These are phyloP conservation scores for Lipomyces oligophaga DNA, from an alignment of 805 yeast genomes.

Conservation along the genomic window DNA sequence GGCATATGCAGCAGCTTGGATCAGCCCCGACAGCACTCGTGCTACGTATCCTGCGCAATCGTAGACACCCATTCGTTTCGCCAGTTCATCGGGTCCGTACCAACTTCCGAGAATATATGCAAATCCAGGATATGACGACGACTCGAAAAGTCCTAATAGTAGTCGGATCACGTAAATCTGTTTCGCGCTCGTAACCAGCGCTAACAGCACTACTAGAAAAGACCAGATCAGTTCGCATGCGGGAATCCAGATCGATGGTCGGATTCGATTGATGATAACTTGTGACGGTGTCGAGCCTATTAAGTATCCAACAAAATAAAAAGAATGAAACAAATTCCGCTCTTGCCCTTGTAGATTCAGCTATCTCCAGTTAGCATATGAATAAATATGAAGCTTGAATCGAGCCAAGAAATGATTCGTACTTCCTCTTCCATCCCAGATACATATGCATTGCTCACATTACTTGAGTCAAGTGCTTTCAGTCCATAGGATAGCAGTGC, in stretches of 20 bases:
- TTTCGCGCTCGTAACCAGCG: conserved; percentile 31
- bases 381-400: background rate
- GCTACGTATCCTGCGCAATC: conserved; percentile 30
- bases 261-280: conserved; percentile 34
- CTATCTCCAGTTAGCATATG: conserved; percentile 1
- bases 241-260: conserved; percentile 34
- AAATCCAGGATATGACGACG: conserved; percentile 34
- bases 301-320: conserved; percentile 33
- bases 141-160: conserved; percentile 36
- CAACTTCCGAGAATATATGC: conserved; percentile 34
- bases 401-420: background rate
- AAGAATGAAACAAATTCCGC: conserved; percentile 19
- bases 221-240: conserved; percentile 34
- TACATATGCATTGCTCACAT: conserved; percentile 62
- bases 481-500: conserved; percentile 42
- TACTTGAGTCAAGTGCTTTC: conserved; percentile 57
- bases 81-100: conserved; percentile 34
- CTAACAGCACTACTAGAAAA: conserved; percentile 28
- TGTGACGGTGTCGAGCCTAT: conserved; percentile 39
- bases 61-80: conserved; percentile 32
- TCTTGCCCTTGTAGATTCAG: conserved; percentile 21
- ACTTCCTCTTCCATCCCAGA: conserved; percentile 59
- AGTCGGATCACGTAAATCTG: conserved; percentile 35
- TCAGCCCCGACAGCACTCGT: conserved; percentile 46
- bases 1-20: conserved; percentile 51